phyloP scores from a whole-genome alignment of 2,329 filamentous ascomycete species.

The Aureobasidium leucospermi region DNA sequence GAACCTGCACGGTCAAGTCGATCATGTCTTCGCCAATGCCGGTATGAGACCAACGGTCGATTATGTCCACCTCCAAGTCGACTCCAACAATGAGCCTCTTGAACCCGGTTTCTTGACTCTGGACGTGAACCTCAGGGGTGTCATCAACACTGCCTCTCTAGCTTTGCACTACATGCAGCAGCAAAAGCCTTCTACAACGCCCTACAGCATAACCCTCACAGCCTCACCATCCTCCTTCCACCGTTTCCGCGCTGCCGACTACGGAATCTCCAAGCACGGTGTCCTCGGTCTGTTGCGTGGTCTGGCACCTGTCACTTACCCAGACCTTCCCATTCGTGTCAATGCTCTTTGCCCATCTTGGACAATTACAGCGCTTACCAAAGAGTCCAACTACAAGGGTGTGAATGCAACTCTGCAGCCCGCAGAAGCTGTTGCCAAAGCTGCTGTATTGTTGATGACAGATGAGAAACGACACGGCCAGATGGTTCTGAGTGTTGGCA shows the following conservation, averaged over 20 bases:
- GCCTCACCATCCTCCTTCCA: conserved; percentile 46
- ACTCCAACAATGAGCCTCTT: conserved; percentile 26
- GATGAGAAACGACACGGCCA: conserved; percentile 44
- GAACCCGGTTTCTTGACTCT: conserved; percentile 30
- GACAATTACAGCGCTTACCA: conserved; percentile 46
- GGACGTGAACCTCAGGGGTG: conserved; percentile 37
- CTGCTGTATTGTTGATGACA: conserved; percentile 44
- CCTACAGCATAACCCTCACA: conserved; percentile 47
- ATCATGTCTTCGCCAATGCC: conserved; percentile 39
- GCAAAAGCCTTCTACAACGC: conserved; percentile 22
- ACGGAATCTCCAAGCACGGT: conserved; percentile 49
- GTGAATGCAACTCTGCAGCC: conserved; percentile 39
- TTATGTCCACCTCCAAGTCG: conserved; percentile 26
- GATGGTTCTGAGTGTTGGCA: conserved; percentile 43
- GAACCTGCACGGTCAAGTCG: conserved; percentile 34
- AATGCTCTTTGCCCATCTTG: conserved; percentile 51
- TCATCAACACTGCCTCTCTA: conserved; percentile 35
- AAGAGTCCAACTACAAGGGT: conserved; percentile 31
- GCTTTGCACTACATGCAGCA: conserved; percentile 40
- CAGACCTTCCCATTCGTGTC: conserved; percentile 43
- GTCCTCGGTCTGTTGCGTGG: conserved; percentile 48
- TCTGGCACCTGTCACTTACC: conserved; percentile 33
- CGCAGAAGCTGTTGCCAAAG: conserved; percentile 41
- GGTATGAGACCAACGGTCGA: conserved; percentile 40
- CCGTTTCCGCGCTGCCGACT: conserved; percentile 45